Evolutionary conservation across 257 asterid genomes (phyloP).

Genomic region (Solanum arcanum): DNA sequence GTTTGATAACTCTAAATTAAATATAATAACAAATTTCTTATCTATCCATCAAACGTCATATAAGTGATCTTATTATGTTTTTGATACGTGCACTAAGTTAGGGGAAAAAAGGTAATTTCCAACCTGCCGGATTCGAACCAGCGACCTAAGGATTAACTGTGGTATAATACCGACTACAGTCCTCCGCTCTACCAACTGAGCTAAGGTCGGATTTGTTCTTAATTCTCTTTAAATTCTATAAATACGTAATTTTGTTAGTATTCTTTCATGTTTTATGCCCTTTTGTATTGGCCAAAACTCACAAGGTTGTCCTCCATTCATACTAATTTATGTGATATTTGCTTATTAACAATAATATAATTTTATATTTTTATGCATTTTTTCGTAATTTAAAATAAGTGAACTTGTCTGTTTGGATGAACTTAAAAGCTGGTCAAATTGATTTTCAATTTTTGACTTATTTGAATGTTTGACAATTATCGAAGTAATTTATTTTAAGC

Average conservation of each 20-base stretch:
- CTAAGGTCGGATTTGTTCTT: slow-evolving; percentile 28
- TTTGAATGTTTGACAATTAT: no score
- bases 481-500: no score
- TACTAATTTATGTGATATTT: not conserved
- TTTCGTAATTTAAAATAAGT: not conserved
- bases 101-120: not conserved
- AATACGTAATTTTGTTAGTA: no score
- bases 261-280: not conserved
- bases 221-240: rapidly evolving
- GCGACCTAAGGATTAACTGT: slow-evolving; percentile 27
- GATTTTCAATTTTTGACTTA: no score
- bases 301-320: not conserved
- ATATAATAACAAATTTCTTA: no score
- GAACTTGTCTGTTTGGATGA: no score
- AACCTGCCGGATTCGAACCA: slow-evolving; percentile 46
- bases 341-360: not conserved
- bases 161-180: slow-evolving; percentile 15
- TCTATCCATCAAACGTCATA: not conserved
- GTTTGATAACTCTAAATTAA: not conserved
- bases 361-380: not conserved
- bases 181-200: slow-evolving; percentile 80
- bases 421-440: rapidly evolving
- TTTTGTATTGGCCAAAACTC: no score
- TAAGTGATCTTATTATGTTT: no score
- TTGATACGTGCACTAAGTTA: not conserved